Base-by-base conservation (phyloP, 345 rosid species). In the Murraya paniculata region DNA sequence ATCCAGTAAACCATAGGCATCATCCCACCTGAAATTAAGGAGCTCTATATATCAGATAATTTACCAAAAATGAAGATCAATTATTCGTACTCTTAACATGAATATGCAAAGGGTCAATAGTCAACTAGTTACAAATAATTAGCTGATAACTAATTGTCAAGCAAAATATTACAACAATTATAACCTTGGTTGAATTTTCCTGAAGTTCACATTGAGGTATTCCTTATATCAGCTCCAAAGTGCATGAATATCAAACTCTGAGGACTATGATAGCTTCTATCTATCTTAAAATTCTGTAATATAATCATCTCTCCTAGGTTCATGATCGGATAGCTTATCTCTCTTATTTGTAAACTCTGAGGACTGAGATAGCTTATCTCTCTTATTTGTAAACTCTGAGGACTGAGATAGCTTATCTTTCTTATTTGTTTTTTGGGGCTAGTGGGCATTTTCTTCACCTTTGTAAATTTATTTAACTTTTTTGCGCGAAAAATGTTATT, bases 1-100 rank as follows among this genome's bases (percentile, higher is more conserved):
- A 84, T 91, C 84, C 50, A 92, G 87, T 74, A 93, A 84, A 82
- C 87, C 89, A 82, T 84, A 85, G 75, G 90, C 98, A 82, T 88
- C 91, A 78, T 87, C 88, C 97, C 89, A 92, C 88, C 97, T 95
- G 85, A 70, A 87, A 83, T 75, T 41, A 77, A 48, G 80, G 70
- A 71, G 73, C 38, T 67, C 50, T 59, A 78, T 36, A 11, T 35
- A 82, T 78, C 55, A 75, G 74, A 71, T 56, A 66, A 76, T 74
- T 65, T 62, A 58, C 45, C 75, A 73, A 24, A 64, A 53, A 38
- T 25, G 48, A 65, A 76, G 25, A 57, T 53, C 57, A 66, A 60
- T 33, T 35, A 6, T 7, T n/a, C 27, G n/a, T n/a, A 7, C 33
- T 56, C 61, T 58, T 45, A n/a, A n/a, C 27, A 22, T 58, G 28